Conservation (phyloP, 768 basidiomycete species). For the Erythrobasidium yunnanense region DNA sequence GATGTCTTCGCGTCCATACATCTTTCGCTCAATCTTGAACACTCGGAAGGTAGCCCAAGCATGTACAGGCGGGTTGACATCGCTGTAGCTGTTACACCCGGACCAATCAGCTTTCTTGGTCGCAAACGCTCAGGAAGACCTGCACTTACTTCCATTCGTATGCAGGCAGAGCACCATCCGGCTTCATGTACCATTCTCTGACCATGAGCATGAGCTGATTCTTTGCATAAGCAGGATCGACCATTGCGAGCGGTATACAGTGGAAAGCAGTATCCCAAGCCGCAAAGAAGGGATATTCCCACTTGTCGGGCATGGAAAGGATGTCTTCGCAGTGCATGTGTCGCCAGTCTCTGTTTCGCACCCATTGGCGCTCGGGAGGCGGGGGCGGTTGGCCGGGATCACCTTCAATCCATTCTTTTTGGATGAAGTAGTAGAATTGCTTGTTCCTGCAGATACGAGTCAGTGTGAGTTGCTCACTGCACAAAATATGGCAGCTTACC, state of each 20-base stretch:
- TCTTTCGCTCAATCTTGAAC: slow-evolving; percentile 97
- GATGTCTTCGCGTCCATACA: slow-evolving; percentile 79
- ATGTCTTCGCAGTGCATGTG: slow-evolving; percentile 93
- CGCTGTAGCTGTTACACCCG: slow-evolving; percentile 55
- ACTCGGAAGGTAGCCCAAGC: slow-evolving; percentile 98
- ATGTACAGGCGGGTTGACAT: slow-evolving; percentile 98
- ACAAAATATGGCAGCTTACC: slow-evolving; percentile 45
- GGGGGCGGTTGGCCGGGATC: slow-evolving; percentile 92
- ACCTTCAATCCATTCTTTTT: slow-evolving; percentile 90
- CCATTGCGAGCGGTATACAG: slow-evolving; percentile 89
- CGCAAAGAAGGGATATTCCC: slow-evolving; percentile 99
- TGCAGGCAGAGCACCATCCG: slow-evolving; percentile 94
- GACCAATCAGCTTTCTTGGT: slow-evolving; percentile 40
- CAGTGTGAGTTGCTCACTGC: background rate
- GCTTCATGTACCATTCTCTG: slow-evolving; percentile 95
- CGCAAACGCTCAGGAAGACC: slow-evolving; percentile 40
- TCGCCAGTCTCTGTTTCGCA: slow-evolving; percentile 85
- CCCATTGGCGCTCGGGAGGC: slow-evolving; percentile 70
- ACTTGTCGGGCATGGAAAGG: slow-evolving; percentile 99
- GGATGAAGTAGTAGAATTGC: slow-evolving; percentile 91
- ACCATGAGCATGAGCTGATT: slow-evolving; percentile 93
- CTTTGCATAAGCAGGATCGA: slow-evolving; percentile 91
- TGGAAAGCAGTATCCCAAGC: slow-evolving; percentile 76
- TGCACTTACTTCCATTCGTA: slow-evolving; percentile 88
- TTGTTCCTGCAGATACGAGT: slow-evolving; percentile 52